Evolutionary conservation across 1,139 yeast species (phyloP).

Genomic region (Eremothecium sinecaudum): DNA sequence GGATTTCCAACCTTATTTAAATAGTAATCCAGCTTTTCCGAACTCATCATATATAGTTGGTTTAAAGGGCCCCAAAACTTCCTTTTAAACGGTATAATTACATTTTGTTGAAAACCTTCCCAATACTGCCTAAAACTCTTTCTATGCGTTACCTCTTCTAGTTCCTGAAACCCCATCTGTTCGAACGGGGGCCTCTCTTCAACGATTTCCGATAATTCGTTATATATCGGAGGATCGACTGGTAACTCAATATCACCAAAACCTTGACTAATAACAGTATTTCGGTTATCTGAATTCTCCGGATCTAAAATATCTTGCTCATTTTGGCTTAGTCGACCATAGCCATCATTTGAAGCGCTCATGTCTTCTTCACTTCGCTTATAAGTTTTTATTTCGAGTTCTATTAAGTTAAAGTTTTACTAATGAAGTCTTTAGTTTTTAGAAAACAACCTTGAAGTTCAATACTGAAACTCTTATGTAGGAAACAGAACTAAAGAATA

Average conservation of each 20-base stretch:
- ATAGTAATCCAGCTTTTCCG: slow-evolving; percentile 43
- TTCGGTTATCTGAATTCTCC: no score
- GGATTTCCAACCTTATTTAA: slow-evolving; percentile 75
- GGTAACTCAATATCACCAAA: slow-evolving; percentile 8
- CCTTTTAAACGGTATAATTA: slow-evolving; percentile 19
- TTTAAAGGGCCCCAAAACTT: slow-evolving; percentile 23
- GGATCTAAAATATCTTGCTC: no score
- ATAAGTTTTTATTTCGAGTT: no score
- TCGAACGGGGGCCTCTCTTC: not conserved
- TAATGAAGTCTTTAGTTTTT: no score
- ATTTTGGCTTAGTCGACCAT: no score
- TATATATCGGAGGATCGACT: slow-evolving; percentile 16
- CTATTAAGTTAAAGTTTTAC: no score
- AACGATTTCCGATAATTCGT: slow-evolving; percentile 1
- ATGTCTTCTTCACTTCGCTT: no score
- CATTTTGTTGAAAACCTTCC: slow-evolving; percentile 11
- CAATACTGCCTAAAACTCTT: slow-evolving; percentile 15
- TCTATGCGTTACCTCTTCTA: not conserved
- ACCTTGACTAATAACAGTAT: no score
- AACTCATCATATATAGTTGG: slow-evolving; percentile 27
- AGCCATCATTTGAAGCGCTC: no score
- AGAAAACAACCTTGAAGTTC: no score
- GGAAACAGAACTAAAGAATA: no score
- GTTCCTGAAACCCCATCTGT: slow-evolving; percentile 9
- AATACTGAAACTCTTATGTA: no score